A percentile compares a stretch with the other conserved stretches of the same genome.
Conservation (phyloP, 163 green algal species). For the Coccomyxa subellipsoidea region DNA sequence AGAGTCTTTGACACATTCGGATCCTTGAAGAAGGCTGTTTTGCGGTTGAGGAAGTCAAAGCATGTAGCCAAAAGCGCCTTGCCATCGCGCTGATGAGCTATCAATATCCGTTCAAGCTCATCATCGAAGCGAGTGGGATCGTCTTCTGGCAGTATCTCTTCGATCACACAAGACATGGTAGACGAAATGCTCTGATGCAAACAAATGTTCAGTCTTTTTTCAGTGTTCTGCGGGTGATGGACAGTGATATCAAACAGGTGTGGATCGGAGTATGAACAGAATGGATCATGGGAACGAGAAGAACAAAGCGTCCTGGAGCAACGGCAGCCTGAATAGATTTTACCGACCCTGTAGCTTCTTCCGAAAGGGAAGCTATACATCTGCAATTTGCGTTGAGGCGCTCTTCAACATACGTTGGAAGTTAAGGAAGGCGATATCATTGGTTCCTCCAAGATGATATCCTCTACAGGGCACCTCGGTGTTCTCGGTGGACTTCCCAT, state of each 20-base stretch:
- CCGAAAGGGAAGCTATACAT: too few species aligned
- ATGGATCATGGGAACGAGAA: too few species aligned
- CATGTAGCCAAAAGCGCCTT: conserved; percentile 56
- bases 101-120: conserved; percentile 39
- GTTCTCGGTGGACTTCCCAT: neutral
- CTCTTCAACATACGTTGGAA: too few species aligned
- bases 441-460: neutral
- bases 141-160: conserved; percentile 39
- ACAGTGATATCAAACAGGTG: neutral
- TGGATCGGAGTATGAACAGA: neutral
- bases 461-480: neutral
- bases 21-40: conserved; percentile 64
- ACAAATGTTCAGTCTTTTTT: neutral
- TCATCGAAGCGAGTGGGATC: conserved; percentile 16
- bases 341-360: too few species aligned
- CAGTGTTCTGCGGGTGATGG: neutral
- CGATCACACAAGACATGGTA: conserved; percentile 14
- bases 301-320: too few species aligned
- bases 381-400: too few species aligned
- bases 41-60: conserved; percentile 58
- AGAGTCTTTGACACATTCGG: conserved; percentile 40
- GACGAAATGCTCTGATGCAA: neutral
- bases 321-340: too few species aligned
- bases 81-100: conserved; percentile 31
- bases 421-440: too few species aligned